These are phyloP conservation scores for Spinacia oleracea DNA, from an alignment of 179 eudicot species.

Conservation along the genomic window DNA sequence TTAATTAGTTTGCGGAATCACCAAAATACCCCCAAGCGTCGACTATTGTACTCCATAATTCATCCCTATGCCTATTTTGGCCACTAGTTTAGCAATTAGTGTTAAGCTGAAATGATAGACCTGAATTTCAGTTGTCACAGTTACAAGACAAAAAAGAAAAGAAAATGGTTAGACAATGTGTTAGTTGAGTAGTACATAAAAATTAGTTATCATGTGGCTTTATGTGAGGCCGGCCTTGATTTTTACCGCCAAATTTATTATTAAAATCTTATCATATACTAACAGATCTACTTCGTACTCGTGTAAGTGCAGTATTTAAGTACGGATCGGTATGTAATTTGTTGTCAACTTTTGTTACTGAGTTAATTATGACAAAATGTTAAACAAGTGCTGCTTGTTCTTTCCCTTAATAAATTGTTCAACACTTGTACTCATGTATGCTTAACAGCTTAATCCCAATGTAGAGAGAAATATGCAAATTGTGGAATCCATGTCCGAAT, in stretches of 20 bases:
- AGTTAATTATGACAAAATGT: neutral
- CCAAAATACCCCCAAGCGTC: neutral
- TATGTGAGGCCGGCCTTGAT: neutral
- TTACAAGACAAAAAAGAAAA: neutral
- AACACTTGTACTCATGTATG: no score
- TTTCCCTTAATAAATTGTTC: no score
- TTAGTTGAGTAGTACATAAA: neutral
- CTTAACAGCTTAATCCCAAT: no score
- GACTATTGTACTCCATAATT: neutral
- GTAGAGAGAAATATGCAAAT: no score
- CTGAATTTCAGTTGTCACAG: neutral
- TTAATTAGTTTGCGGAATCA: no score
- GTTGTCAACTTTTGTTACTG: neutral
- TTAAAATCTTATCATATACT: neutral
- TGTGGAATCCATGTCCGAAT: no score
- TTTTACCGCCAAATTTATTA: neutral
- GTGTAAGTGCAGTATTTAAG: no score
- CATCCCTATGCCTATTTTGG: neutral
- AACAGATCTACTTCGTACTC: conserved; percentile 2
- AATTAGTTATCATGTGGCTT: neutral
- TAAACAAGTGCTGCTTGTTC: neutral
- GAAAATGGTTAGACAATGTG: neutral
- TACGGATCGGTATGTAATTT: neutral
- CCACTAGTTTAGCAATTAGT: neutral
- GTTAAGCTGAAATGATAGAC: neutral